phyloP scores from a whole-genome alignment of 306 rosid genomes.

The Trifolium repens region DNA sequence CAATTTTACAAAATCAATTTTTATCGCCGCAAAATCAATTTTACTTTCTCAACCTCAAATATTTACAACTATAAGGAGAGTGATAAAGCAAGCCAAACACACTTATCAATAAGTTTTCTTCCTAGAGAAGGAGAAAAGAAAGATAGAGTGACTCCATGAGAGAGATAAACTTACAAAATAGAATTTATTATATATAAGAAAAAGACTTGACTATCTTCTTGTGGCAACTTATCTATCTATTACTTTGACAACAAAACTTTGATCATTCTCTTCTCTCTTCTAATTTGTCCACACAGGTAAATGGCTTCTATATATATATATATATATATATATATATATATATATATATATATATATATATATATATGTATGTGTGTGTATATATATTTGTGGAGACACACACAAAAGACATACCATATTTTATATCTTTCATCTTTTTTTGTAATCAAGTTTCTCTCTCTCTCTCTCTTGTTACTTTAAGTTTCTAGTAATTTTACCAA shows the following conservation, averaged over 20 bases:
- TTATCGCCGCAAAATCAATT: background rate
- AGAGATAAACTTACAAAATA: slow-evolving; percentile 44
- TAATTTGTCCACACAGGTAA: slow-evolving; percentile 44
- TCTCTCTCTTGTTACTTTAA: slow-evolving; percentile 38
- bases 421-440: background rate
- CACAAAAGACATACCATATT: background rate
- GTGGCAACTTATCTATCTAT: slow-evolving; percentile 44
- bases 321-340: background rate
- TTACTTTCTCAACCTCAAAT: too few relatives aligned
- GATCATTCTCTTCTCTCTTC: slow-evolving; percentile 49
- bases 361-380: background rate
- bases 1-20: background rate
- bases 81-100: slow-evolving; percentile 43
- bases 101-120: slow-evolving; percentile 54
- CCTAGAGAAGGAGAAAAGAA: slow-evolving; percentile 52
- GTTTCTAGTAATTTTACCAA: slow-evolving; percentile 6
- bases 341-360: background rate
- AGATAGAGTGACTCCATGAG: slow-evolving; percentile 51
- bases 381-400: background rate
- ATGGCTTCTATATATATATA: background rate
- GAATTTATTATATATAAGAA: slow-evolving; percentile 48
- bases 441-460: slow-evolving; percentile 33
- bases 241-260: slow-evolving; percentile 65
- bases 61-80: too few relatives aligned
- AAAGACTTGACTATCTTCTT: slow-evolving; percentile 54